Evolutionary conservation across 306 rosid species (phyloP), one percentile per base, ranked within the genome.

Genomic region (Betula pendula): DNA sequence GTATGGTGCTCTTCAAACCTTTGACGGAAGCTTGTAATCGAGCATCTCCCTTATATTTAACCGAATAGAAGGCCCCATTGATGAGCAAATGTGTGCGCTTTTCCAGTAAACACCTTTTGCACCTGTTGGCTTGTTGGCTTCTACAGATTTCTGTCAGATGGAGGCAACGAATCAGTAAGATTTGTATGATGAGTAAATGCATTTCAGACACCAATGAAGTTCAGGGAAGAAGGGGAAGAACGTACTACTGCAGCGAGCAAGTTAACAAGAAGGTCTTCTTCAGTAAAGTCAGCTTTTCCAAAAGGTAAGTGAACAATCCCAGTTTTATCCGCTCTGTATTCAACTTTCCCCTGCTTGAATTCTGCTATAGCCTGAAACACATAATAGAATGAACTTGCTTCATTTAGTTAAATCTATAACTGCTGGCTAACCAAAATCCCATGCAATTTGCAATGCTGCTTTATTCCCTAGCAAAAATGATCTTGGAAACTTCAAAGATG

Each of bases 51-150:
- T 88, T 87, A 79, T 87, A 75, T 92, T 90, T 86, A 95, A 88
- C 85, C 86, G 86, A 71, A 95, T 72, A 5, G 99, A 95, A 71
- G 99, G 99, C 19, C 99, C 99, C 99, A 95, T 95, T 3, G 99
- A 88, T 7, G 97, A 95, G 90, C 99, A 95, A 75, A 95, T 73
- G 70, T 89, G 96, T 0, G 97, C 96, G 60, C 99, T 95, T 78
- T 90, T 95, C 99, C 99, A 95, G 85, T 89, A 96, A 55, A 96
- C 96, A 14, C 99, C 99, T 78, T 92, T 95, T 0, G 98, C 98
- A 33, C 98, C 98, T 0, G 96, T 33, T 31, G 98, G 98, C 83
- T 96, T 96, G 75, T 96, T 96, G 48, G 93, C 52, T 71, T 96
- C 99, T 35, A 96, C 83, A 2, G 99, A 96, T 92, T 83, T 96